phyloP scores from a whole-genome alignment of 225 moss, liverwort and hornwort species.

The Polytrichum commune region DNA sequence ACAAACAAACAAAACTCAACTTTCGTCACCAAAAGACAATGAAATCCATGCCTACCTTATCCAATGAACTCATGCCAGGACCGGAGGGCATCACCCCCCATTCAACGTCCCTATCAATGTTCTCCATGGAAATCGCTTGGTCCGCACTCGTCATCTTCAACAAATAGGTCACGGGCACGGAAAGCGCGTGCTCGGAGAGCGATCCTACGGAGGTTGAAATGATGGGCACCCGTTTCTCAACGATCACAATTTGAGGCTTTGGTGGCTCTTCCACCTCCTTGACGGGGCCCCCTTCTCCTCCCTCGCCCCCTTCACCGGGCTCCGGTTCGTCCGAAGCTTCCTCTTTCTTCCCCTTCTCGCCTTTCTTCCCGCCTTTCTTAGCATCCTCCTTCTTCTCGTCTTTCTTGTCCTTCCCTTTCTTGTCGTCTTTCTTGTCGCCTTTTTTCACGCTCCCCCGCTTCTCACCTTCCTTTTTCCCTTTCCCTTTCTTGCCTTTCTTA shows the following conservation, averaged over 20 bases:
- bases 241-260: slow-evolving; percentile 34
- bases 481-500: not conserved
- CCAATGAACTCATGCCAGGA: slow-evolving; percentile 54
- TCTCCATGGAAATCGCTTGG: slow-evolving; percentile 16
- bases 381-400: not conserved
- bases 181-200: slow-evolving; percentile 33
- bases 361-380: slow-evolving; percentile 1
- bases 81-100: slow-evolving; percentile 61
- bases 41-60: slow-evolving; percentile 38
- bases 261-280: slow-evolving; percentile 12
- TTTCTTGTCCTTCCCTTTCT: slow-evolving; percentile 10
- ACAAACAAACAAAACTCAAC: too few species aligned
- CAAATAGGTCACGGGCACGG: slow-evolving; percentile 44
- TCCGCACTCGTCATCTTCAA: slow-evolving; percentile 39
- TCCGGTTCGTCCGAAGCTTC: not conserved
- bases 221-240: slow-evolving; percentile 23
- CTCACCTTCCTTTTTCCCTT: not conserved
- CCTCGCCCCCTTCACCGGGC: not conserved
- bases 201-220: slow-evolving; percentile 38
- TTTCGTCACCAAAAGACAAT: too few species aligned
- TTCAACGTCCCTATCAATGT: slow-evolving; percentile 40
- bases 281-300: not conserved
- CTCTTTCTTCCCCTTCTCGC: slow-evolving; percentile 15
- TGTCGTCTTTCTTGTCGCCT: not conserved
- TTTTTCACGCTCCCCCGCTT: not conserved